phyloP scores from a whole-genome alignment of 2,329 filamentous ascomycete genomes.

The Cryoendolithus antarcticus region DNA sequence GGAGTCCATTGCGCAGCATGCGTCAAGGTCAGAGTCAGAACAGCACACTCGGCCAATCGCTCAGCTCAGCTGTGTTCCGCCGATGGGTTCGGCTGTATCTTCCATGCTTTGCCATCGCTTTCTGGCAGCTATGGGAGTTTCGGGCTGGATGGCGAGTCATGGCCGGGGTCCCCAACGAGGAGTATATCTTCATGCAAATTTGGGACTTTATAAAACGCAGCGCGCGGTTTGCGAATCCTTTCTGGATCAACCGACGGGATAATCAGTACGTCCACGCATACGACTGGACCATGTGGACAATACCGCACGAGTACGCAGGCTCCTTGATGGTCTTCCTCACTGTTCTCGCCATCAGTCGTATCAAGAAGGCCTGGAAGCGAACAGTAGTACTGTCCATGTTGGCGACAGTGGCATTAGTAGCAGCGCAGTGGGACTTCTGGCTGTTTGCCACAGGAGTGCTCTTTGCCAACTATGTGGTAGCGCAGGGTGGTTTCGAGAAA shows the following conservation, averaged over 20 bases:
- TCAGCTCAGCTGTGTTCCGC: not conserved
- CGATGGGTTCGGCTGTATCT: not conserved
- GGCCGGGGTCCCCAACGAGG: conserved; percentile 1
- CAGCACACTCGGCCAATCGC: not conserved
- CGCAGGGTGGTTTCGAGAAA: conserved; percentile 2
- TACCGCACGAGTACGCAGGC: conserved; percentile 11
- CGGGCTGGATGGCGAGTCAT: not conserved
- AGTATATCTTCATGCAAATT: not conserved
- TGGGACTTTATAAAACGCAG: not conserved
- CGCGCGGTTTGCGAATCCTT: conserved; percentile 1
- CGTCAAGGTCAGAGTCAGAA: not conserved
- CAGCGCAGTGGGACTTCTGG: conserved; percentile 4
- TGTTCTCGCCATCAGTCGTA: conserved; percentile 2
- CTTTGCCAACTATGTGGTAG: conserved; percentile 5
- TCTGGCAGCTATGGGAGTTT: too few relatives aligned
- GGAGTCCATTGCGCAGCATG: not conserved
- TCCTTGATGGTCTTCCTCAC: conserved; percentile 10
- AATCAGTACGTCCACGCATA: not conserved
- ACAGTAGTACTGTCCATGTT: conserved; percentile 1
- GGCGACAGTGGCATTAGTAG: not conserved
- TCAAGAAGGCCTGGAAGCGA: not conserved
- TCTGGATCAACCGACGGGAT: not conserved
- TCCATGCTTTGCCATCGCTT: not conserved
- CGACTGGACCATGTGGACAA: conserved; percentile 6
- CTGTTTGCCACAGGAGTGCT: conserved; percentile 4